Base-by-base conservation (phyloP, 2,329 filamentous ascomycete species). In the Monosporascus sp. region DNA sequence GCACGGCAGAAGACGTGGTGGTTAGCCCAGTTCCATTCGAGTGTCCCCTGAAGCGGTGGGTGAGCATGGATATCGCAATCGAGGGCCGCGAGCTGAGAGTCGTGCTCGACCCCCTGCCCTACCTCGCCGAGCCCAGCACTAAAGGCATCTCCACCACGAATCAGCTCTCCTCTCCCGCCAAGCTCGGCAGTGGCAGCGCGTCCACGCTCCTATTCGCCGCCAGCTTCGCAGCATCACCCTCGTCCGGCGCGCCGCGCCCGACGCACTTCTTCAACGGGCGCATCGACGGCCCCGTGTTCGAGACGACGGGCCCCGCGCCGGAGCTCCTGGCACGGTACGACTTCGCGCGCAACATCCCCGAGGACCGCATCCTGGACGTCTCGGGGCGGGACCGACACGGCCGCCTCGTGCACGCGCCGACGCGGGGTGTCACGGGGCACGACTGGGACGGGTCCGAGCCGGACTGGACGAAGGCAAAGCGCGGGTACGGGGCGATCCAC, bases 401-500 rank as follows among this genome's bases (percentile, higher is more conserved):
- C 11, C 47, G 44, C 3, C 55, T 70, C 5, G 44, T 68, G 49
- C 69, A 70, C 50, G 63, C 63, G 15, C 68, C 68, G 5, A 64
- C 66, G 31, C 59, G 68, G 9, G 68, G 60, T 2, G 67, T 70
- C 18, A 66, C 53, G 31, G 65, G 68, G 6, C 52, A 68, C 49
- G 60, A 70, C 52, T 70, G 67, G 67, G 65, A 70, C 46, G 67
- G 60, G 6, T 58, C 58, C 17, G 62, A 69, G 49, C 48, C 51
- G 6, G 67, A 68, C 51, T 70, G 68, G 68, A 69, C 62, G 24
- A 53, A 57, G 37, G 68, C 68, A 2, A 54, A 58, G 22, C 66
- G 57, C 37, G 68, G 68, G 2, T 70, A 70, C 51, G 68, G 68
- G 5, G 68, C 68, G 2, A 71, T 71, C 48, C 68, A 71, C 50